A percentile compares a stretch with the other conserved stretches of the same genome.
These are phyloP conservation scores for Penicillium rolfsii DNA, from an alignment of 2,329 filamentous ascomycete species.

Conservation along the genomic window DNA sequence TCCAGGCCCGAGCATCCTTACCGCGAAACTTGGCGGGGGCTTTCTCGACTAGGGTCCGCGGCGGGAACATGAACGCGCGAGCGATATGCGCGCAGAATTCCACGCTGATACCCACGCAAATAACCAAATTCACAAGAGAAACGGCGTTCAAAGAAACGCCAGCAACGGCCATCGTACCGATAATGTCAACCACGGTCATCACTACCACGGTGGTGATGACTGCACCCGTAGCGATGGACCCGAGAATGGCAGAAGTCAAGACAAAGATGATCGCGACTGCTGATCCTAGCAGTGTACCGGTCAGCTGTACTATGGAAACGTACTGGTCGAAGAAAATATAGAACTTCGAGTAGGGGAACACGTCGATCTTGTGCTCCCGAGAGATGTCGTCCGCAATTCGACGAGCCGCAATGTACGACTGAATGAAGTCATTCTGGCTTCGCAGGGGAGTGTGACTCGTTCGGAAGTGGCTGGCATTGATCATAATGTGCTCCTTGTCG, in stretches of 20 bases:
- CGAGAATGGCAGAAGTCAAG: constrained; percentile 78
- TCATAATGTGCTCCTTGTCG: constrained; percentile 66
- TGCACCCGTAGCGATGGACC: constrained; percentile 77
- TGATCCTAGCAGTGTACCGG: constrained; percentile 76
- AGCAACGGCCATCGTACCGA: constrained; percentile 89
- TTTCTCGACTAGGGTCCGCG: constrained; percentile 76
- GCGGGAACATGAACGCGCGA: constrained; percentile 92
- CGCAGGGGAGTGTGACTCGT: constrained; percentile 84
- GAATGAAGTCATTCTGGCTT: constrained; percentile 90
- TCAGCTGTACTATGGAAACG: constrained; percentile 77
- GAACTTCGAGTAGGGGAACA: constrained; percentile 96
- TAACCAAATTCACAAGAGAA: constrained; percentile 92
- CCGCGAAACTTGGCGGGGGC: constrained; percentile 78
- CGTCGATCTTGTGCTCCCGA: constrained; percentile 70
- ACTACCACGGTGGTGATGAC: constrained; percentile 84
- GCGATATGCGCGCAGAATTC: constrained; percentile 98
- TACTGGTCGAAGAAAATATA: constrained; percentile 99
- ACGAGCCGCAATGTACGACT: constrained; percentile 83
- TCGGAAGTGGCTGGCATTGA: constrained; percentile 87
- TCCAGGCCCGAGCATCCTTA: constrained; percentile 85
- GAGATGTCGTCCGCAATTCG: constrained; percentile 81
- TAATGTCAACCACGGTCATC: constrained; percentile 93
- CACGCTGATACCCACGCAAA: constrained; percentile 93
- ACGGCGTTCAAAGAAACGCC: constrained; percentile 92
- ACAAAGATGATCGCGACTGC: constrained; percentile 84